phyloP scores from a whole-genome alignment of 306 rosid genomes.

The Cajanus cajan region DNA sequence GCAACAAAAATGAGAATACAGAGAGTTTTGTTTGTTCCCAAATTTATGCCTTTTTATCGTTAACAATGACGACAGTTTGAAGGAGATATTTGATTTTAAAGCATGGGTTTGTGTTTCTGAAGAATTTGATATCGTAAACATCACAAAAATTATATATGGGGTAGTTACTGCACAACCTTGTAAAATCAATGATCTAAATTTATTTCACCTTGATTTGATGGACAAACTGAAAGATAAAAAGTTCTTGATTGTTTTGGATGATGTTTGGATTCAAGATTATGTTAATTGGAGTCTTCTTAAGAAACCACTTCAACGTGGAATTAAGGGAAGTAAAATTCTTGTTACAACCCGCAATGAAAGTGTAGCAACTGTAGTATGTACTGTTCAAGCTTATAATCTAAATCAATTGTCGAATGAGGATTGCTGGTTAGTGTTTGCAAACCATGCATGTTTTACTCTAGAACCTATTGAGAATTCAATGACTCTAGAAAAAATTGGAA shows the following conservation, averaged over 20 bases:
- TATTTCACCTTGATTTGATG: background rate
- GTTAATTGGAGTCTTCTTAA: background rate
- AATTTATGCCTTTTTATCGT: too few relatives aligned
- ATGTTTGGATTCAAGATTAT: background rate
- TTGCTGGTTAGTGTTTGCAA: background rate
- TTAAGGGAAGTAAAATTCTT: background rate
- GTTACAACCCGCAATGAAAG: background rate
- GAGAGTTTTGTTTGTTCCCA: too few relatives aligned
- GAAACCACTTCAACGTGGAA: background rate
- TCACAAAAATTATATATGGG: background rate
- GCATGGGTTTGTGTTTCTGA: background rate
- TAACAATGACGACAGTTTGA: background rate
- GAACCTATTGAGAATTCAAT: background rate
- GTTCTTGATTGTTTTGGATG: background rate
- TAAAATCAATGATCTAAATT: background rate
- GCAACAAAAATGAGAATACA: too few relatives aligned
- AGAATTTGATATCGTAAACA: background rate
- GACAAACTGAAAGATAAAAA: background rate
- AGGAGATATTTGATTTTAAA: background rate
- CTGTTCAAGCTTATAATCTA: background rate
- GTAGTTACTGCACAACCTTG: background rate
- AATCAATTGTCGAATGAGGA: background rate
- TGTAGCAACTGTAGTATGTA: background rate
- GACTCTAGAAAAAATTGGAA: background rate
- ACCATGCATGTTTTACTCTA: background rate